Evolutionary conservation across 176 grass and related monocot species (phyloP), one percentile per base, ranked within the genome.

Genomic region (Luzula sylvatica): DNA sequence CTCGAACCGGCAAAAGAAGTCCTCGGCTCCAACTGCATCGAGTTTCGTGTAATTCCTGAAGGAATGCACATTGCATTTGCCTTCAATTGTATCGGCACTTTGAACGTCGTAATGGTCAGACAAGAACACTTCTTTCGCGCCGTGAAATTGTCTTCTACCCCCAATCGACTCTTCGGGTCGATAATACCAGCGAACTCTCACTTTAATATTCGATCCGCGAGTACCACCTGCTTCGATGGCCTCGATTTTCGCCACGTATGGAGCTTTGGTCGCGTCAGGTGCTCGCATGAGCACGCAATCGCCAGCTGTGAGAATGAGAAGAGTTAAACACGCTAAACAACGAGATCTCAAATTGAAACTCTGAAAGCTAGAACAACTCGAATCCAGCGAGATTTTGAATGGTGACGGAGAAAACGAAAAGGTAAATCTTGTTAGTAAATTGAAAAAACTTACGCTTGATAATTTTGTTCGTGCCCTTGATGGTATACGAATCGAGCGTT

Each of bases 61-160:
- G 29, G 66, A 82, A 62, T 94, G 87, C 15, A 94, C 82, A 24
- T 75, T 78, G 67, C 90, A 96, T 56, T 89, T 96, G n/a, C 80
- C 85, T 59, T 96, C 90, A 6, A 96, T 96, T 11, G 90, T 96
- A 53, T 96, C 90, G 24, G 90, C 90, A 8, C 90, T 96, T 72
- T 96, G 90, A 44, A 86, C 68, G 72, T 96, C 90, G 56, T 96
- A 89, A 66, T 96, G 90, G 11, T 96, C 90, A 23, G 87, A 94
- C 61, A 94, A 72, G 57, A 94, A 94, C 1, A 94, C 74, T 61
- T 94, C 87, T 42, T 94, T 94, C 2, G 61, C 61, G 65, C 87
- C 87, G 56, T 94, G 87, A 55, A 94, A 94, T 27, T 83, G 87
- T 0, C 87, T 65, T 6, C 82, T 68, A 1, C 87, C 87, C 28